Evolutionary conservation across 768 basidiomycete species (phyloP).

Genomic region (Suillus luteus): DNA sequence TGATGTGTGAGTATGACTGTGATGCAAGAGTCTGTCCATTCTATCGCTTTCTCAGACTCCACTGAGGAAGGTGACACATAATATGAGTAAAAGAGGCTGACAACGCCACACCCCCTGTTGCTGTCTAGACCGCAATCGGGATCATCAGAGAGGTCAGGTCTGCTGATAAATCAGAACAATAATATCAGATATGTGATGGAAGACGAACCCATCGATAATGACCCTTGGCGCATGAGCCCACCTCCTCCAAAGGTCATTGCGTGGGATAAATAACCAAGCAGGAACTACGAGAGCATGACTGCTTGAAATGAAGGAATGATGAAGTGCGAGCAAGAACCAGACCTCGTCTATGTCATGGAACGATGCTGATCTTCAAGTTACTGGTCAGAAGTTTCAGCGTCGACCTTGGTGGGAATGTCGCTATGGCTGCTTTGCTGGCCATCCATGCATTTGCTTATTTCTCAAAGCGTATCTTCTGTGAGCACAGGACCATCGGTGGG

Average conservation of each 20-base stretch:
- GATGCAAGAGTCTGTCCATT: too few species aligned
- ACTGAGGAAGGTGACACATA: too few species aligned
- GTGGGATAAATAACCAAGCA: slow-evolving; percentile 1
- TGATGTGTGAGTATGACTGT: too few species aligned
- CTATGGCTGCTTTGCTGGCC: background rate
- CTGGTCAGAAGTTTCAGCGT: background rate
- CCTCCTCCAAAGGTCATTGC: slow-evolving; percentile 1
- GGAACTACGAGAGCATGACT: background rate
- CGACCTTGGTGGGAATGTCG: background rate
- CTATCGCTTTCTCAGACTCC: too few species aligned
- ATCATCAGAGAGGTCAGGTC: too few species aligned
- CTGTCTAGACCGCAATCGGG: too few species aligned
- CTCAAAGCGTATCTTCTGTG: slow-evolving; percentile 53
- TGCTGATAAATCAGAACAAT: too few species aligned
- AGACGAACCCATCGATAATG: background rate
- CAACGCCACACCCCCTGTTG: too few species aligned
- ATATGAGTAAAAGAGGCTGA: too few species aligned
- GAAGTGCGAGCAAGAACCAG: background rate
- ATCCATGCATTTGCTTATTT: slow-evolving; percentile 9
- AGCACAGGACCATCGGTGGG: slow-evolving; percentile 54
- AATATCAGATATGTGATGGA: background rate
- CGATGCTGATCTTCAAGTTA: background rate
- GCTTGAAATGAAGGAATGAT: background rate
- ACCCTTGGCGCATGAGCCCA: background rate
- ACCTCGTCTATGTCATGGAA: background rate